Conservation (phyloP, 139 green algal species). For the Ettlia oleoabundans region DNA sequence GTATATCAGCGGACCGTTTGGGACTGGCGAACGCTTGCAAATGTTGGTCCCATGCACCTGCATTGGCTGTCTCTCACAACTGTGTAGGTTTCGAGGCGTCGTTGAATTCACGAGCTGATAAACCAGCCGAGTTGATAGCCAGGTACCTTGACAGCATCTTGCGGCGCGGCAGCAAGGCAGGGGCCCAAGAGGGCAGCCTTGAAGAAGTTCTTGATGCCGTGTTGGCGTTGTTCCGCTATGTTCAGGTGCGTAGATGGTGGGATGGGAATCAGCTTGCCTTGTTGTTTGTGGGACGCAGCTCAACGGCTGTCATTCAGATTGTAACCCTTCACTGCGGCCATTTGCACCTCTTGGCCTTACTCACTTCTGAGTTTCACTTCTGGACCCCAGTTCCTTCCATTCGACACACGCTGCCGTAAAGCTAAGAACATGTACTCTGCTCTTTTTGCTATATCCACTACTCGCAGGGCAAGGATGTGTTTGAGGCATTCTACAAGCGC, state of each 20-base stretch:
- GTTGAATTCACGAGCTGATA: constrained; percentile 90
- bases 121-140: constrained; percentile 94
- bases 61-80: too few species aligned
- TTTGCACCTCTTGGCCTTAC: too few species aligned
- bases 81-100: constrained; percentile 85
- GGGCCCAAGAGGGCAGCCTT: constrained; percentile 67
- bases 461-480: constrained; percentile 97
- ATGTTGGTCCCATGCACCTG: too few species aligned
- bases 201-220: constrained; percentile 87
- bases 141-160: constrained; percentile 95
- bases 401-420: too few species aligned
- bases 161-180: constrained; percentile 74
- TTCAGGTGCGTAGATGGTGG: constrained; percentile 60
- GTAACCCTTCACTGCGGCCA: too few species aligned
- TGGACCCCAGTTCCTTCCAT: too few species aligned
- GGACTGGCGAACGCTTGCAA: too few species aligned
- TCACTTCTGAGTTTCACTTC: too few species aligned
- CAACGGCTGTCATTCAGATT: too few species aligned
- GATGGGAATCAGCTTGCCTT: neutral
- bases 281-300: neutral
- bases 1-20: too few species aligned
- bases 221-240: constrained; percentile 92
- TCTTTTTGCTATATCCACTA: neutral
- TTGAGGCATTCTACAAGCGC: constrained; percentile 99
- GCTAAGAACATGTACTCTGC: neutral